Conservation (phyloP, 1,284 basidiomycete species). For the Stygiomarasmius scandens region DNA sequence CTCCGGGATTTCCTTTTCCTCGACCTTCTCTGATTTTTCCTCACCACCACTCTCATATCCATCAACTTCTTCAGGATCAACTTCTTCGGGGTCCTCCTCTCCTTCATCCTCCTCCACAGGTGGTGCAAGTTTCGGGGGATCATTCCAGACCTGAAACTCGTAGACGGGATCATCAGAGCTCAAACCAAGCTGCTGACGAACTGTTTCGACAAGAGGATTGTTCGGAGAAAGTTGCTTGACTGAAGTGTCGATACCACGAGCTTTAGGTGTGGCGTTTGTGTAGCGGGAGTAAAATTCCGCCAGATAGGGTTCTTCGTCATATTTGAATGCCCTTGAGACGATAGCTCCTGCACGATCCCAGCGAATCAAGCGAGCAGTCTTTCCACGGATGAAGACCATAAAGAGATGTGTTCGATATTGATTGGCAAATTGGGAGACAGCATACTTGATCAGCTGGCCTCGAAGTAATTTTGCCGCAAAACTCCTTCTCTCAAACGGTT, state of each 20-base stretch:
- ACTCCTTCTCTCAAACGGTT: neutral
- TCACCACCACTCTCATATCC: no score
- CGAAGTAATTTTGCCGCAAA: neutral
- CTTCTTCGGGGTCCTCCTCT: neutral
- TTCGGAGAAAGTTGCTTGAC: neutral
- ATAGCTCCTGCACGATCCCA: neutral
- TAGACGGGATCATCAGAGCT: neutral
- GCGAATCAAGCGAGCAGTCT: neutral
- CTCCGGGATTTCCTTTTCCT: no score
- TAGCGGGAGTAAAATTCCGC: neutral
- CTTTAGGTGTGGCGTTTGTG: neutral
- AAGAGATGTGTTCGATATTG: neutral
- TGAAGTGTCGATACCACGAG: neutral
- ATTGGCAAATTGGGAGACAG: neutral
- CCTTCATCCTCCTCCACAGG: neutral
- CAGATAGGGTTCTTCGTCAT: neutral
- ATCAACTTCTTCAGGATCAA: no score
- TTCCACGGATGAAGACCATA: neutral
- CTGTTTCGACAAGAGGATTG: neutral
- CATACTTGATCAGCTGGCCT: neutral
- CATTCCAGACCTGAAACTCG: neutral
- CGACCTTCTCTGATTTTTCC: no score
- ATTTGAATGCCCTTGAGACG: neutral
- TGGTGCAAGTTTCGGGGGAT: neutral
- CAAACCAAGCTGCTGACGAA: neutral